Evolutionary conservation across 202 grass and related monocot genomes (phyloP).

Genomic region (Panicum hallii): DNA sequence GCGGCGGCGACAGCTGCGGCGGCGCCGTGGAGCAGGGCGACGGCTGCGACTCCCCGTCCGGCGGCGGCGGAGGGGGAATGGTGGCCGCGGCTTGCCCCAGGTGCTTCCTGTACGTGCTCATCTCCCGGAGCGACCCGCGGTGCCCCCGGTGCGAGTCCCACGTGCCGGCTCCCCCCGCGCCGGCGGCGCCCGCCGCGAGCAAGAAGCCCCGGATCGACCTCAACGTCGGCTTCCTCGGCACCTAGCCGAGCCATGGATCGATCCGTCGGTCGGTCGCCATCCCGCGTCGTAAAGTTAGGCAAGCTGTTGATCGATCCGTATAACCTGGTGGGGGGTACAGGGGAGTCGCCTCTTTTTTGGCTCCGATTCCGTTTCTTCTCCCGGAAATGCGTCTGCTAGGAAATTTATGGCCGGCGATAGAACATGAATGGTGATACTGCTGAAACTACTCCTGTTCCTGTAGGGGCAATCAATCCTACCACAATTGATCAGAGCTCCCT

Average conservation of each 20-base stretch:
- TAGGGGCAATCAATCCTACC: slow-evolving; percentile 11
- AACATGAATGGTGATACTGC: slow-evolving; percentile 23
- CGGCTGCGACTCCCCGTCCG: slow-evolving; percentile 65
- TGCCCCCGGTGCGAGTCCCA: slow-evolving; percentile 83
- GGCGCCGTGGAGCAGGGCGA: slow-evolving; percentile 61
- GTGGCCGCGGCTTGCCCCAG: slow-evolving; percentile 80
- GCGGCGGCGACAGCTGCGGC: slow-evolving; percentile 40
- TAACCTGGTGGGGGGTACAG: slow-evolving; percentile 25
- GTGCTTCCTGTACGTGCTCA: slow-evolving; percentile 94
- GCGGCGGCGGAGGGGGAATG: slow-evolving; percentile 46
- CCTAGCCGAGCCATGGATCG: slow-evolving; percentile 24
- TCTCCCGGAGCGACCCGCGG: slow-evolving; percentile 68
- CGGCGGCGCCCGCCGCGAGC: slow-evolving; percentile 15
- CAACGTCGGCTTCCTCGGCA: slow-evolving; percentile 58
- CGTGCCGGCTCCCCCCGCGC: slow-evolving; percentile 46
- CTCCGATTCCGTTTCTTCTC: background rate
- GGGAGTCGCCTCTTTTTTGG: background rate
- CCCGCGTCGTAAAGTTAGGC: background rate
- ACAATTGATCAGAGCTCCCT: background rate
- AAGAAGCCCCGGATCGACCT: slow-evolving; percentile 70
- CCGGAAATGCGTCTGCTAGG: background rate
- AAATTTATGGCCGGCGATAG: slow-evolving; percentile 30
- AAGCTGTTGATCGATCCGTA: background rate
- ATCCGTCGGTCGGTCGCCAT: background rate
- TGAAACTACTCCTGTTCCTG: background rate